Base-by-base conservation (phyloP, 805 yeast genomes). In the Pichia californica region DNA sequence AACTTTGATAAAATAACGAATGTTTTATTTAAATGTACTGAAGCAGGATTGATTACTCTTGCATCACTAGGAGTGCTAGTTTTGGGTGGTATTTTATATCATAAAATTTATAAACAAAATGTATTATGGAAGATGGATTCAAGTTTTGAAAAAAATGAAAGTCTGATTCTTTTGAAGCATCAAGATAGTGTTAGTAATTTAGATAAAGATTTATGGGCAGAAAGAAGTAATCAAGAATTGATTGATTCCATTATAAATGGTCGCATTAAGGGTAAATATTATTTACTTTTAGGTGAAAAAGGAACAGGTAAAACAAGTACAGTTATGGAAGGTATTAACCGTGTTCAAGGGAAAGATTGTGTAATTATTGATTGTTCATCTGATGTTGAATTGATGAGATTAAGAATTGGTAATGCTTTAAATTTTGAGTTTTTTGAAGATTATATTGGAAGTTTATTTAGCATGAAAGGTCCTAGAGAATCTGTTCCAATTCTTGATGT, bases 291-390 rank as follows among this genome's bases (percentile, higher is more conserved):
- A 32, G 95, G 95, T 26, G 95, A 85, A 58, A 85, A 86, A 57
- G 95, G 95, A 1, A 85, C 93, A 0, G 95, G 95, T 2, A 85
- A 85, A 57, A 80, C 88, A 1, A 80, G 91, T 1, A 71, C 87
- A 67, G 69, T 86, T 14, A 61, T 83, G 53, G 88, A 85, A 50
- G 74, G 88, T 3, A 76, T 86, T 69, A 73, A 77, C 46, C 74
- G 79, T 50, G 77, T 76, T 2, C 65, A 71, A 31, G 87, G 89
- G 0, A 61, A 64, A 40, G 76, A 81, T 52, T 85, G 87, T 39
- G 76, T 87, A 0, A 70, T 81, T 38, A 66, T 86, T 47, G 94
- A 86, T 56, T 93, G 93, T 1, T 93, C 85, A 54, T 81, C 89
- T 0, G 95, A 86, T 57, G 87, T 91, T 0, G 95, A 86, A 57